A percentile compares a stretch with the other conserved stretches of the same genome.
Evolutionary conservation across 352 stramenopile species (phyloP).

Genomic region (Phytophthora idaei): DNA sequence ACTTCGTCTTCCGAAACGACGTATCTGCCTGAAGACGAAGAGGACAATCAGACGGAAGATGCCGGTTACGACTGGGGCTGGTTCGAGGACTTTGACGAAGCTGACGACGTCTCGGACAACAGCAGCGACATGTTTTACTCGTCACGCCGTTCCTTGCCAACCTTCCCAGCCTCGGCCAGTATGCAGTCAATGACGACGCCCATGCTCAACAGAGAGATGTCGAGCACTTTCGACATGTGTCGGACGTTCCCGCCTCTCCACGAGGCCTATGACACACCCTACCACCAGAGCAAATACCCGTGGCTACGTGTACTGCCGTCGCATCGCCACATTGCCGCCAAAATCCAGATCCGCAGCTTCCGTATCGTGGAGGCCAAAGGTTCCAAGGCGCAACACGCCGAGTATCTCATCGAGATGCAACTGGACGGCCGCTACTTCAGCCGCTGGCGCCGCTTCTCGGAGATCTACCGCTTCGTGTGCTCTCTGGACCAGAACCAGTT

Average conservation of each 20-base stretch:
- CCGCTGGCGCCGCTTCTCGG: slow-evolving; percentile 77
- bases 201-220: slow-evolving; percentile 66
- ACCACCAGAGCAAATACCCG: slow-evolving; percentile 61
- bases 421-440: slow-evolving; percentile 78
- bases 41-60: slow-evolving; percentile 33
- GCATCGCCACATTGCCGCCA: slow-evolving; percentile 77
- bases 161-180: slow-evolving; percentile 31
- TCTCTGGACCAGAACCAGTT: slow-evolving; percentile 63
- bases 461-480: slow-evolving; percentile 68
- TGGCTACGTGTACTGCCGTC: slow-evolving; percentile 72
- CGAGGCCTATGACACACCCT: slow-evolving; percentile 62
- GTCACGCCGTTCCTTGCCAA: slow-evolving; percentile 40
- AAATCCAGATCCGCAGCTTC: slow-evolving; percentile 85
- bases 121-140: slow-evolving; percentile 39
- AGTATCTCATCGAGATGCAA: slow-evolving; percentile 83
- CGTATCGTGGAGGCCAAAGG: slow-evolving; percentile 67
- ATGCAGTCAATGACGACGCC: slow-evolving; percentile 36
- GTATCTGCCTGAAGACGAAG: slow-evolving; percentile 49
- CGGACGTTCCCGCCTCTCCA: slow-evolving; percentile 68
- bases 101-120: slow-evolving; percentile 35
- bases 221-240: slow-evolving; percentile 73
- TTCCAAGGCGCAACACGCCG: slow-evolving; percentile 65
- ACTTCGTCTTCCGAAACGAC: slow-evolving; percentile 51
- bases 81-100: slow-evolving; percentile 86
- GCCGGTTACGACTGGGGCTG: slow-evolving; percentile 74